Evolutionary conservation across 306 rosid species (phyloP).

Genomic region (Chamaecrista fasciculata): DNA sequence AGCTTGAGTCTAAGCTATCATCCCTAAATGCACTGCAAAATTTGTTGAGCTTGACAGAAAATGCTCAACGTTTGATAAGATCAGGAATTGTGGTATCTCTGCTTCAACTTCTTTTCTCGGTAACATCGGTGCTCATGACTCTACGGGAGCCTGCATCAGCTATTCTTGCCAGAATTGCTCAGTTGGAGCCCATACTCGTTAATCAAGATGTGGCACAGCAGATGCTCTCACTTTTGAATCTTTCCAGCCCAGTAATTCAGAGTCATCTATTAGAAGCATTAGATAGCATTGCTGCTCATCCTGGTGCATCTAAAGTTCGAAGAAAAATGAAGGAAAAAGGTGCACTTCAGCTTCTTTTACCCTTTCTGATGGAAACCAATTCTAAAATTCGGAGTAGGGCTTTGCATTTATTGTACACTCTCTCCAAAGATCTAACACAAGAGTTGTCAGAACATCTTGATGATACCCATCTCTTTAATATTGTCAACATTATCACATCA

Average conservation of each 20-base stretch:
- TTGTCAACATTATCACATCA: constrained; percentile 52
- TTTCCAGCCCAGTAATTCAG: constrained; percentile 78
- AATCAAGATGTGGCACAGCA: constrained; percentile 70
- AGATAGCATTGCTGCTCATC: constrained; percentile 66
- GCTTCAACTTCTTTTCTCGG: constrained; percentile 90
- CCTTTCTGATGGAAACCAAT: constrained; percentile 64
- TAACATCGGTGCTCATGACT: constrained; percentile 88
- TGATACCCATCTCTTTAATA: constrained; percentile 46
- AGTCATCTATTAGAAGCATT: constrained; percentile 76
- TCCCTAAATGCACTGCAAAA: constrained; percentile 83
- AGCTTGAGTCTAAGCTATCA: constrained; percentile 86
- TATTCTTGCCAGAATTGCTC: constrained; percentile 80
- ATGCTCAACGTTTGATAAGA: constrained; percentile 54
- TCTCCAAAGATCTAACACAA: constrained; percentile 64
- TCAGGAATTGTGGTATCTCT: constrained; percentile 64
- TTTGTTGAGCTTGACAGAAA: constrained; percentile 59
- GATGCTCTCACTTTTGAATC: constrained; percentile 83
- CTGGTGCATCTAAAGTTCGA: constrained; percentile 58
- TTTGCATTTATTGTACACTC: constrained; percentile 59
- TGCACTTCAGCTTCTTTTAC: constrained; percentile 75
- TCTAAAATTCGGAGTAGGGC: constrained; percentile 48
- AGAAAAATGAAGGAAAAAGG: constrained; percentile 73
- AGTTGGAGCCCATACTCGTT: constrained; percentile 64
- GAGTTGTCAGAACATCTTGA: constrained; percentile 70
- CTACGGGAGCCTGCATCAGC: constrained; percentile 88